Base-by-base conservation (phyloP, 257 asterid genomes). In the Eustoma russellianum region DNA sequence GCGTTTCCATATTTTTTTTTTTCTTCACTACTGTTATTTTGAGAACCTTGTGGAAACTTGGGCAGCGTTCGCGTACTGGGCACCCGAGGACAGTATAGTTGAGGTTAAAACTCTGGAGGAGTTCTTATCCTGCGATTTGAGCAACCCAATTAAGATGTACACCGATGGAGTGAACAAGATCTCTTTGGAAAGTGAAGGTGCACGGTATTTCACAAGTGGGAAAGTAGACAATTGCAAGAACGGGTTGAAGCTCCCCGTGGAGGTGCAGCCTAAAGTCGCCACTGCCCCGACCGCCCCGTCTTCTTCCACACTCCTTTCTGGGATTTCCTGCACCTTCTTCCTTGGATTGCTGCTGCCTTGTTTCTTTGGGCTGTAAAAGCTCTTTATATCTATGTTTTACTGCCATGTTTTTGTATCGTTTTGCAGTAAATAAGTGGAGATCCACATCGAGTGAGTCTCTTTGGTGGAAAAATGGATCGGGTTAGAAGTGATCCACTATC, bases 71-170 rank as follows among this genome's bases (percentile, higher is more conserved):
- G 76, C 68, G 47, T 44, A 65, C 43, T 65, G 78, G 0, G 84
- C 69, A 53, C 53, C 62, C 3, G 67, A 65, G 13, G 93, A 78
- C 40, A 66, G 52, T 57, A 43, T 82, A 2, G 71, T 83, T 47
- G 97, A 82, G 78, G 62, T 85, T 5, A 15, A 59, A 57, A 72
- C 72, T 17, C 34, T 44, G n/a, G 79, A 77, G n/a, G 97, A 80
- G 12, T 78, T 80, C 50, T 5, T 5, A 9, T 53, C 91, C 2
- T 88, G 97, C 58, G 68, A 85, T 51, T 46, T 88, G 9, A 46
- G 55, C 5, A 82, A 85, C 71, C 97, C 97, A 1, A 82, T 85
- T 62, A 69, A 52, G 48, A 75, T 73, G 86, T 74, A 74, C 67
- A 73, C 77, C 0, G 77, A 72, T 7, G 78, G 69, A 5, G 16